These are phyloP conservation scores for Fomitiporia mediterranea DNA, from an alignment of 1,284 basidiomycete genomes.

Conservation along the genomic window DNA sequence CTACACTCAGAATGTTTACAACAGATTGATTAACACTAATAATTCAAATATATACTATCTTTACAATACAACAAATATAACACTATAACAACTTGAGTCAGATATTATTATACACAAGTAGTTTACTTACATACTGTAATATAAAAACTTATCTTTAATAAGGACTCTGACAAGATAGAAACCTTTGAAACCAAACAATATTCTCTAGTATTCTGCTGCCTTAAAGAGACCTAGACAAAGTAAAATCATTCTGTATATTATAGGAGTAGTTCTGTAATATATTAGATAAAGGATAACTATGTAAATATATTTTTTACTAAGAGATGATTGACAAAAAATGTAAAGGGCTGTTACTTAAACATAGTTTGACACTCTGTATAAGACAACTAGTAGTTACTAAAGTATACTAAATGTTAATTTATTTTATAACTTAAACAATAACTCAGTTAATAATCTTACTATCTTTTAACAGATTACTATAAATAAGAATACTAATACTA, in stretches of 20 bases:
- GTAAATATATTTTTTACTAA: neutral
- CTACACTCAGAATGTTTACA: too few relatives aligned
- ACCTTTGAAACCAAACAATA: neutral
- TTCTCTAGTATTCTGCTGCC: neutral
- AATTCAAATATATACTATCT: too few relatives aligned
- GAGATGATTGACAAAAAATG: neutral
- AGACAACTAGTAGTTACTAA: neutral
- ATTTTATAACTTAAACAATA: neutral
- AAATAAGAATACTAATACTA: neutral
- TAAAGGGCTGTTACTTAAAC: neutral
- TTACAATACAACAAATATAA: too few relatives aligned
- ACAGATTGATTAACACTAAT: too few relatives aligned
- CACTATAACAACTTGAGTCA: too few relatives aligned
- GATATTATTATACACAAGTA: too few relatives aligned
- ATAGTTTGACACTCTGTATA: neutral
- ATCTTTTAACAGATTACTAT: neutral
- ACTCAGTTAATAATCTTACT: neutral
- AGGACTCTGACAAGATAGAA: slow-evolving; percentile 2
- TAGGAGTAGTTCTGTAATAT: neutral
- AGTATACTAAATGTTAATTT: neutral
- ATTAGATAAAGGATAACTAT: neutral
- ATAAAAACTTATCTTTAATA: slow-evolving; percentile 7
- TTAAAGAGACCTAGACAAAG: slow-evolving; percentile 5
- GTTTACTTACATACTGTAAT: slow-evolving; percentile 9
- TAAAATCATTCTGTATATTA: slow-evolving; percentile 3